Conservation (phyloP, 352 stramenopile genomes). For the Aphanomyces euteiches region DNA sequence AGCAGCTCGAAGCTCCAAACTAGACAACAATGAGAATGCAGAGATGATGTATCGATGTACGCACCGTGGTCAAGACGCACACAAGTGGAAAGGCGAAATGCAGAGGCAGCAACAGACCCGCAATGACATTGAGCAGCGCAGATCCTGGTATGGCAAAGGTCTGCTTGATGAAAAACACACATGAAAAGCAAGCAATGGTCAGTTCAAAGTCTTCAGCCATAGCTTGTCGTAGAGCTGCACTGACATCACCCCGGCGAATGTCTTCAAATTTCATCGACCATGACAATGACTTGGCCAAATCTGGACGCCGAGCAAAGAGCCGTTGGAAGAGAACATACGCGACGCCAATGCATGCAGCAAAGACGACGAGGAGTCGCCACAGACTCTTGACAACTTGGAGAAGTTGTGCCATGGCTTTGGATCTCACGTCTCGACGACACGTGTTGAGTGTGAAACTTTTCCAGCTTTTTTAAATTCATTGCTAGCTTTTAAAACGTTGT, state of each 20-base stretch:
- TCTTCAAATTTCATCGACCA: constrained; percentile 29
- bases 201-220: constrained; percentile 58
- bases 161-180: constrained; percentile 81
- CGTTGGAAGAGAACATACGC: constrained; percentile 20
- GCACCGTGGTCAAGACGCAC: constrained; percentile 48
- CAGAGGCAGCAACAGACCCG: constrained; percentile 59
- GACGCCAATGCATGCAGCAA: constrained; percentile 13
- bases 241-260: constrained; percentile 23
- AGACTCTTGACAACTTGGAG: not conserved
- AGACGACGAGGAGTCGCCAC: constrained; percentile 14
- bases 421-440: not conserved
- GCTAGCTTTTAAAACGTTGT: not conserved
- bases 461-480: constrained; percentile 23
- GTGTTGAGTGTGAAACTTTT: not conserved
- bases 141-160: constrained; percentile 81
- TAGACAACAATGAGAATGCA: not conserved
- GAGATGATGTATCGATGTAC: not conserved
- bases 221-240: constrained; percentile 45
- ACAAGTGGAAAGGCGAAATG: constrained; percentile 65
- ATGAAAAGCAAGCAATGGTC: constrained; percentile 63
- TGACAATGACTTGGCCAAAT: constrained; percentile 3
- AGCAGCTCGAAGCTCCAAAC: constrained; percentile 68
- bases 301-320: not conserved
- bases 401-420: not conserved
- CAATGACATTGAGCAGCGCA: constrained; percentile 70